Conservation (phyloP, 441 rosid genomes). For the Eutrema salsugineum region DNA sequence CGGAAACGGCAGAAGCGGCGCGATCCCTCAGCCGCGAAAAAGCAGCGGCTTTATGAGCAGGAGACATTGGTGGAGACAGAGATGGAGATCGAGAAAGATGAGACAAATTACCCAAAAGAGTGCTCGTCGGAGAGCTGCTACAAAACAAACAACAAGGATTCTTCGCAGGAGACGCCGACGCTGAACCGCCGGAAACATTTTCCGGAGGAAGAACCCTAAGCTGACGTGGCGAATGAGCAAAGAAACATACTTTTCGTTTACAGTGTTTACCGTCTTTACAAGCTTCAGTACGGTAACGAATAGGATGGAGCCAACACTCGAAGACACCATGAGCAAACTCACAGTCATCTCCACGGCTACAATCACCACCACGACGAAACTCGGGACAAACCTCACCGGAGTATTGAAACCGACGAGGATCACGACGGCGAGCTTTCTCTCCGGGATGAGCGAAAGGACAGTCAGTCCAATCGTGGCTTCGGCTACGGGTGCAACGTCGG, state of each 20-base stretch:
- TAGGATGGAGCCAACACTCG: slow-evolving; percentile 94
- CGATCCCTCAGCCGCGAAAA: slow-evolving; percentile 44
- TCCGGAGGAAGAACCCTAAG: slow-evolving; percentile 52
- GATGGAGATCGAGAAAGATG: slow-evolving; percentile 61
- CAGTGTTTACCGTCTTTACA: slow-evolving; percentile 88
- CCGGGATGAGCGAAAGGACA: slow-evolving; percentile 88
- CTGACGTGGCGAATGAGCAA: slow-evolving; percentile 79
- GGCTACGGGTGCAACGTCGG: slow-evolving; percentile 79
- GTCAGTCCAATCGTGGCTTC: slow-evolving; percentile 95
- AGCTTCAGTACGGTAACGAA: slow-evolving; percentile 82
- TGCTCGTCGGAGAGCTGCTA: slow-evolving; percentile 54
- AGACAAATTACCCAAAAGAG: slow-evolving; percentile 58
- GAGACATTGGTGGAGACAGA: slow-evolving; percentile 77
- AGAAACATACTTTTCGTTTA: slow-evolving; percentile 79
- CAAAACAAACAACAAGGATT: slow-evolving; percentile 54
- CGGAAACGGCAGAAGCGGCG: slow-evolving; percentile 27
- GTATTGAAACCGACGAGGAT: slow-evolving; percentile 60
- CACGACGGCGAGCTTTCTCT: slow-evolving; percentile 88
- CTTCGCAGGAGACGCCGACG: background rate
- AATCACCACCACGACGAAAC: slow-evolving; percentile 58
- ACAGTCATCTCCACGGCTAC: slow-evolving; percentile 78
- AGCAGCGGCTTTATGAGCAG: slow-evolving; percentile 39
- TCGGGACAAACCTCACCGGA: slow-evolving; percentile 66
- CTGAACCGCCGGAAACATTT: slow-evolving; percentile 8
- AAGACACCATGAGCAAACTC: slow-evolving; percentile 92